Percentiles rank a stretch among this genome's conserved stretches.
phyloP scores from a whole-genome alignment of 2,329 filamentous ascomycete species.

The Penicillium sp. region DNA sequence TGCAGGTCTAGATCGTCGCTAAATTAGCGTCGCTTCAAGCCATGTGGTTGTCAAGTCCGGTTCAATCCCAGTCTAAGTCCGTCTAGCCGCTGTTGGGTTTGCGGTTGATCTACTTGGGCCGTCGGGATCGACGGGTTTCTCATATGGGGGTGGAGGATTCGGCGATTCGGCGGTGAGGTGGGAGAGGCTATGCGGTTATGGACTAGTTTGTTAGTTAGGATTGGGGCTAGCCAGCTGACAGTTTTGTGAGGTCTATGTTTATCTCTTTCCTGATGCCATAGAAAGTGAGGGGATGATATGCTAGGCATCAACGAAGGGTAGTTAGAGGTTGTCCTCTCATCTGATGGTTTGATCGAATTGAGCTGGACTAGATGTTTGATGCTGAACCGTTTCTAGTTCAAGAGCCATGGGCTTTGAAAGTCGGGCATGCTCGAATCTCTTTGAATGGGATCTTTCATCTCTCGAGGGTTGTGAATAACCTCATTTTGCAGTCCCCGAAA shows the following conservation, averaged over 20 bases:
- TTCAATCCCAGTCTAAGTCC: neutral
- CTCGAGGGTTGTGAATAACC: neutral
- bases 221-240: neutral
- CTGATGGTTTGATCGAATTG: neutral
- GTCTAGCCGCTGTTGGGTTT: slow-evolving; percentile 1
- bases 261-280: neutral
- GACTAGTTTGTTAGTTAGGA: neutral
- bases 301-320: neutral
- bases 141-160: too few relatives aligned
- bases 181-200: neutral
- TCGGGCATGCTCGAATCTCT: neutral
- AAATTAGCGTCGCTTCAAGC: neutral
- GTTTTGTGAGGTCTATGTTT: neutral
- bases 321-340: neutral
- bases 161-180: neutral
- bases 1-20: neutral
- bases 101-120: neutral
- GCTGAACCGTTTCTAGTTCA: too few relatives aligned
- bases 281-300: neutral
- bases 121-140: neutral
- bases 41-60: neutral
- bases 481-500: neutral
- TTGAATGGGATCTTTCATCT: neutral
- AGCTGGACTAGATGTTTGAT: neutral
- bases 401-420: neutral